Conservation (phyloP, 2,329 filamentous ascomycete species). For the Rutstroemia sp. region DNA sequence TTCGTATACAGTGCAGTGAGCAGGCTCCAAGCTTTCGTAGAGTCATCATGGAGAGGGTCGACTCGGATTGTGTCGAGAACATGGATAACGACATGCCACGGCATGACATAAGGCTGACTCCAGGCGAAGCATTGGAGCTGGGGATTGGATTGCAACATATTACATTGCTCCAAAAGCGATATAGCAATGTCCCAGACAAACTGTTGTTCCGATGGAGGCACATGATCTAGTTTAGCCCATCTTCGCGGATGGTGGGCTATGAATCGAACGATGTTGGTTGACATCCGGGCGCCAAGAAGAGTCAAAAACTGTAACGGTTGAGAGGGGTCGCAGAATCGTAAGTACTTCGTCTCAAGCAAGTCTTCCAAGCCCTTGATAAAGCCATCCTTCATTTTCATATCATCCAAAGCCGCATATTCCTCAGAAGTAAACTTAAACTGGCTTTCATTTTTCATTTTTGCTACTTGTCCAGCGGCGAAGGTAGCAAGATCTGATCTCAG, state of each 20-base stretch:
- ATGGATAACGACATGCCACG: slow-evolving; percentile 33
- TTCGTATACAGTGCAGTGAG: slow-evolving; percentile 31
- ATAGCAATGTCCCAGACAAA: slow-evolving; percentile 27
- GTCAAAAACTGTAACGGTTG: slow-evolving; percentile 5
- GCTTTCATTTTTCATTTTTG: too few relatives aligned
- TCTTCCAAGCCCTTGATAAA: slow-evolving; percentile 28
- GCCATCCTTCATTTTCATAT: slow-evolving; percentile 14
- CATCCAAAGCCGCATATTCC: slow-evolving; percentile 17
- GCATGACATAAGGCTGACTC: slow-evolving; percentile 28
- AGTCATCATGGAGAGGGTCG: slow-evolving; percentile 26
- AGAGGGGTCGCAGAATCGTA: slow-evolving; percentile 34
- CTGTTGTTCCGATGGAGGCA: slow-evolving; percentile 25
- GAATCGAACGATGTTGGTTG: slow-evolving; percentile 18
- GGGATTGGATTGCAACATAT: too few relatives aligned
- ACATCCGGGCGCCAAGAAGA: slow-evolving; percentile 12
- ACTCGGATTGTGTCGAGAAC: slow-evolving; percentile 31
- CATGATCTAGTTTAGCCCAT: slow-evolving; percentile 27
- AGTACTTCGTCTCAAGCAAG: slow-evolving; percentile 32
- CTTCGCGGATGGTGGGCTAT: slow-evolving; percentile 24
- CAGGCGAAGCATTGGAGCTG: slow-evolving; percentile 24
- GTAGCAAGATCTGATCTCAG: too few relatives aligned
- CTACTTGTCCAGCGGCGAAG: too few relatives aligned
- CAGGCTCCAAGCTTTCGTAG: slow-evolving; percentile 30
- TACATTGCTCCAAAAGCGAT: not conserved
- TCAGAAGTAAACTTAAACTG: slow-evolving; percentile 22